phyloP scores from a whole-genome alignment of 345 rosid genomes.

The Moringa oleifera region DNA sequence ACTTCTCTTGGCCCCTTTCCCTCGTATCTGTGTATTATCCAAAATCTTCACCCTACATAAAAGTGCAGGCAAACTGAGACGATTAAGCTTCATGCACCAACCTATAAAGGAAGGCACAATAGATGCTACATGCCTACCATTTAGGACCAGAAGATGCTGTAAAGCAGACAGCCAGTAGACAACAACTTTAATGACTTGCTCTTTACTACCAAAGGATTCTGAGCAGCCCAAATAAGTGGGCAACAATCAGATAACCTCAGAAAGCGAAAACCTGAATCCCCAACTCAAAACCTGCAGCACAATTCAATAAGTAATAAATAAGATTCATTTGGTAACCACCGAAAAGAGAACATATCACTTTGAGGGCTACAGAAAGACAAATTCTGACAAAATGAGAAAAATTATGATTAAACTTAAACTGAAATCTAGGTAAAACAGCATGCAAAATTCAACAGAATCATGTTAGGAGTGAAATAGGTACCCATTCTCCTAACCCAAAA shows the following conservation, averaged over 20 bases:
- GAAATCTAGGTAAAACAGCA: neutral
- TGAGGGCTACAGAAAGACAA: neutral
- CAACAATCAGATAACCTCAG: neutral
- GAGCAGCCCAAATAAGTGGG: neutral
- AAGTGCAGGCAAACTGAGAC: neutral
- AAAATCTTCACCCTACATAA: neutral
- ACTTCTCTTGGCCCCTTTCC: neutral
- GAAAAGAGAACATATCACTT: no score
- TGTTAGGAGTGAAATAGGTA: neutral
- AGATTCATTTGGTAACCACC: no score
- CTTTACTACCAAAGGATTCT: neutral
- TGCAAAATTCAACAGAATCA: no score
- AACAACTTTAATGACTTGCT: neutral
- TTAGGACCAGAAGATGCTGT: constrained; percentile 7
- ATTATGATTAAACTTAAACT: no score
- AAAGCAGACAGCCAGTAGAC: neutral
- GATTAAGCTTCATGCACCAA: neutral
- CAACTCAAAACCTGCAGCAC: neutral
- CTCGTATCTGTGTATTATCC: neutral
- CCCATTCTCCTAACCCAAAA: neutral
- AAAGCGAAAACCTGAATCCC: neutral
- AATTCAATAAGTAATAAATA: no score
- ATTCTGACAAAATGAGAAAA: no score
- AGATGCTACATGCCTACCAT: constrained; percentile 10
- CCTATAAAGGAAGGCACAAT: neutral